These are phyloP conservation scores for Platanthera zijinensis DNA, from an alignment of 106 monocot genomes.

Conservation along the genomic window DNA sequence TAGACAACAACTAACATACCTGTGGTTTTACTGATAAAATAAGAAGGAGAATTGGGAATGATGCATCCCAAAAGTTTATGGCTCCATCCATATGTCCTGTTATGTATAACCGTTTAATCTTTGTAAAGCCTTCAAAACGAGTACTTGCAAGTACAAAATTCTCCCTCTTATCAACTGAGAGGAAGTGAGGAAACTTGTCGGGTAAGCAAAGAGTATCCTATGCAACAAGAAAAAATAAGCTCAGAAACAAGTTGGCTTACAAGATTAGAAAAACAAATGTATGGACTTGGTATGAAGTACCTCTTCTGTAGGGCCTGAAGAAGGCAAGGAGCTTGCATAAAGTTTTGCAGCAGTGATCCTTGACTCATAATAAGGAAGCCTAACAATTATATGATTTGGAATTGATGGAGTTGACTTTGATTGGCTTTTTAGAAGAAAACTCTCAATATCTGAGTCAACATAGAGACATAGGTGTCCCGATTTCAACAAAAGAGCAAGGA, in stretches of 20 bases:
- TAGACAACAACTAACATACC: conserved; percentile 22
- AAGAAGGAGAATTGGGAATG: conserved; percentile 47
- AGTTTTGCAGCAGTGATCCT: conserved; percentile 45
- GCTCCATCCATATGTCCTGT: conserved; percentile 80
- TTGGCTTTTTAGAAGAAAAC: conserved; percentile 44
- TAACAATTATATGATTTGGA: conserved; percentile 40
- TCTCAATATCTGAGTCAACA: conserved; percentile 73
- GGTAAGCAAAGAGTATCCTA: conserved; percentile 40
- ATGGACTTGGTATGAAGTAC: conserved; percentile 19
- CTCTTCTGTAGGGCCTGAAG: conserved; percentile 30
- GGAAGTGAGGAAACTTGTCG: conserved; percentile 40
- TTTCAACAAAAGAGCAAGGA: conserved; percentile 62
- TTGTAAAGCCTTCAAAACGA: conserved; percentile 28
- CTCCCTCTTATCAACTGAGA: conserved; percentile 43
- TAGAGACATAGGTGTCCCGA: conserved; percentile 56
- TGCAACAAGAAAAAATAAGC: conserved; percentile 6
- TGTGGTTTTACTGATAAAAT: conserved; percentile 51
- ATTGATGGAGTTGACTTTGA: conserved; percentile 43
- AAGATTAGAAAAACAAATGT: background rate
- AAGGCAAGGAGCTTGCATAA: conserved; percentile 19
- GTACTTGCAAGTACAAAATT: conserved; percentile 17
- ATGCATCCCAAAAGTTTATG: conserved; percentile 87
- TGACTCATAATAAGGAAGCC: conserved; percentile 53
- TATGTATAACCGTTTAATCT: conserved; percentile 49
- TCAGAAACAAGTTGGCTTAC: background rate